Base-by-base conservation (phyloP, 305 asterid species). In the Fraxinus paxiana region DNA sequence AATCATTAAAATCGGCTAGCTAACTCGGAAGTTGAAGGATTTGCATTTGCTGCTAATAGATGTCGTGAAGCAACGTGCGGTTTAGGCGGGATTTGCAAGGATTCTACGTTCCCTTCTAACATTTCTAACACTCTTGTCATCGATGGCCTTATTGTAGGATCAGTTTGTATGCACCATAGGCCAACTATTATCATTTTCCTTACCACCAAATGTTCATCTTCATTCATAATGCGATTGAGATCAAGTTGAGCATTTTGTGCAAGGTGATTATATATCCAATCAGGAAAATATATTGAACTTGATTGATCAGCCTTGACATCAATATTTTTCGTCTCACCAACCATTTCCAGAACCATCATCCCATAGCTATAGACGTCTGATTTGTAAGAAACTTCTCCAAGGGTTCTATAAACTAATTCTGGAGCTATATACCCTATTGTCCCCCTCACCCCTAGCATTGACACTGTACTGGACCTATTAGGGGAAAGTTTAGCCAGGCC, bases 401-500 rank as follows among this genome's bases (percentile, higher is more conserved):
- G 34, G 43, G 28, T 61, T 63, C 83, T 82, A 18, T 61, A 67
- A 9, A 87, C 43, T 0, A 87, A 41, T 75, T 87, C 83, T 1
- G 86, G 89, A 30, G 89, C 86, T 26, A 87, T 78, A 30, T 87
- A 87, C 0, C 88, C 89, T 0, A 82, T 78, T 4, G 87, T 84
- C 3, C 87, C 89, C 20, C 85, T 69, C 4, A 86, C 59, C 4
- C 77, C 86, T 17, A 78, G 0, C 69, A 75, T 75, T 1, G 86
- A 82, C 34, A 87, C 79, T 5, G 24, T 0, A 0, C 87, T 87
- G 24, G 79, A 63, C 10, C 76, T 6, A 24, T 24, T 73, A 6
- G 77, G 6, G 28, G 79, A 80, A 1, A 79, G 5, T 75, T 77
- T 84, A 1, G 89, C 80, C 3, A 85, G 80, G 8, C 88, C 88